Base-by-base conservation (phyloP, 768 basidiomycete species). In the Serendipita indica region DNA sequence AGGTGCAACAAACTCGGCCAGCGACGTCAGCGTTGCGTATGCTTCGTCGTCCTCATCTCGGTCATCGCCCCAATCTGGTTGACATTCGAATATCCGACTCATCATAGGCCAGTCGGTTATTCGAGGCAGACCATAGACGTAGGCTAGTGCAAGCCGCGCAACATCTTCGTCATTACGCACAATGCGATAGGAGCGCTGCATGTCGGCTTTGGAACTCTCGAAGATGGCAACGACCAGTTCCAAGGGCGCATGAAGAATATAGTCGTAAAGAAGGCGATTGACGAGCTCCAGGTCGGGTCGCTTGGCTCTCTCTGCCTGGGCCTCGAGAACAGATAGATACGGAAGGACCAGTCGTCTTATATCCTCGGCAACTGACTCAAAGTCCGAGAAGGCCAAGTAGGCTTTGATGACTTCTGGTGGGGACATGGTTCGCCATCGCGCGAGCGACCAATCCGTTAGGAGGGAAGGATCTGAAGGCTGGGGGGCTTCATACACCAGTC, bases 21-120 rank as follows among this genome's bases (percentile, higher is more conserved):
- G 79, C 4, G 89, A 89, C 16, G 77, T 68, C 33, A 94, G 74
- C 0, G 89, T 93, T 3, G 84, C 84, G 57, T 91, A 83, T n/a
- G 81, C 83, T 56, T 81, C 81, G 61, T 89, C 89, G 52, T 75
- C 79, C 60, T 86, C 78, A 39, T 77, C 75, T 46, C 83, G 79
- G 37, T 75, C 78, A n/a, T 75, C 76, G 39, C 68, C 68, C 89
- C 93, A 96, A 2, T 84, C 94, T 0, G 94, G 94, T 32, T 98
- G 75, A 67, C 93, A 99, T 67, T 99, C 94, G 68, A 99, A 97
- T 56, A 99, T 88, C 32, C 75, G 73, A 63, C 85, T 89, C 92
- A 96, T 97, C 3, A 74, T 82, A 0, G 80, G 66, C 89, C 89
- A 94, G 63, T 83, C 77, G 60, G 80, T 74, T 33, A 83, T 70